Base-by-base conservation (phyloP, 345 rosid genomes). In the Aurinia saxatilis region DNA sequence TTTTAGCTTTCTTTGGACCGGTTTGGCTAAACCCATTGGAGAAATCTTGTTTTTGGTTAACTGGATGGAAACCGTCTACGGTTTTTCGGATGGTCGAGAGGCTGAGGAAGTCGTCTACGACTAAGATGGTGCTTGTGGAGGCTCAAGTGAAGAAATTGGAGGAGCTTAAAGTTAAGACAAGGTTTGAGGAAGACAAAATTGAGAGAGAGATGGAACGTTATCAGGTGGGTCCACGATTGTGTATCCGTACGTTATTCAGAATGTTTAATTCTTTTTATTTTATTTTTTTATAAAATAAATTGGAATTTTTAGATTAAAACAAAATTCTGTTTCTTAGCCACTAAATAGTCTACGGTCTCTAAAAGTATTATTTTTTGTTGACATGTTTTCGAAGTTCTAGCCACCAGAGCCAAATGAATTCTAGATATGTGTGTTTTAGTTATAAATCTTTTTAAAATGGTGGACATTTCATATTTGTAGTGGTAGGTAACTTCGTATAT, bases 121-220 rank as follows among this genome's bases (percentile, higher is more conserved):
- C 57, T 10, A n/a, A n/a, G n/a, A n/a, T n/a, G n/a, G 80, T 66
- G 11, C 45, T 81, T 73, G 68, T 73, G 7, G 82, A 83, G 65
- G 80, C 77, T 16, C 92, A 91, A 64, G 34, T 63, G 60, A 53
- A 17, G 70, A 79, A 58, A 71, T 68, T 91, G 30, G 84, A 86
- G 64, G 75, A 72, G 65, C 49, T 86, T 64, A 79, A 86, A 63
- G 34, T 57, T 69, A 81, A 67, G 80, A 77, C 82, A 23, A 80
- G 73, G 75, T 31, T 71, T 3, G 91, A 91, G 65, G 88, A 86
- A 71, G 86, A 79, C 69, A 86, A 68, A 59, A 82, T 71, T 55
- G 96, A 91, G 67, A 76, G 86, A 68, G 91, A 84, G 36, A 80
- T 86, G 92, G 98, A 88, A 78, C 74, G 96, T 65, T 90, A 83